Conservation (phyloP, 2,329 filamentous ascomycete genomes). For the Chaetomium sp. region DNA sequence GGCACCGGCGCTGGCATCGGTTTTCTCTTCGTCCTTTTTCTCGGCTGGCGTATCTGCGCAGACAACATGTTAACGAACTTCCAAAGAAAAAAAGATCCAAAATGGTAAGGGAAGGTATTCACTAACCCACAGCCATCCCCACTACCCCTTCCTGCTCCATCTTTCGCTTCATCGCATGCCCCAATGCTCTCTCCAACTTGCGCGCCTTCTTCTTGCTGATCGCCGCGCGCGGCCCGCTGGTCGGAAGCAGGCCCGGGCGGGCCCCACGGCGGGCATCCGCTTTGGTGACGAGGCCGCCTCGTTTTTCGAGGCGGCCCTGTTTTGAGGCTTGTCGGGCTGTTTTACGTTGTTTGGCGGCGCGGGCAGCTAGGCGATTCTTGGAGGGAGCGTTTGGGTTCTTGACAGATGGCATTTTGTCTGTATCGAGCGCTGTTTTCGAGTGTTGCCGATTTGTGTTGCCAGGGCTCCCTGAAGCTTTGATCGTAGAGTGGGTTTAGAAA, state of each 20-base stretch:
- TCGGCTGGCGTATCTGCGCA: conserved; percentile 3
- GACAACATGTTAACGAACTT: neutral
- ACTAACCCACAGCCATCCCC: conserved; percentile 32
- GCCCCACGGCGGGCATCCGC: conserved; percentile 44
- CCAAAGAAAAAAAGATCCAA: neutral
- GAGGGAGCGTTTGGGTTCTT: conserved; percentile 53
- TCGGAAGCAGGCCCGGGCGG: conserved; percentile 46
- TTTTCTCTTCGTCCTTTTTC: neutral
- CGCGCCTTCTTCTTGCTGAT: conserved; percentile 50
- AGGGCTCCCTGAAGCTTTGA: no score
- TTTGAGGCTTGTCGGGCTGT: conserved; percentile 37
- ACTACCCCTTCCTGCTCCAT: conserved; percentile 40
- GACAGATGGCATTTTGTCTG: conserved; percentile 44
- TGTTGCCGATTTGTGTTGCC: neutral
- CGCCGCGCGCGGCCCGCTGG: conserved; percentile 45
- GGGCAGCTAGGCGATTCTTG: conserved; percentile 45
- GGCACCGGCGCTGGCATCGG: conserved; percentile 1
- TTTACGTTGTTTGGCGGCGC: conserved; percentile 40
- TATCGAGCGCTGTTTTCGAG: conserved; percentile 1
- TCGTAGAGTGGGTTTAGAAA: no score
- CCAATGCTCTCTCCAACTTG: conserved; percentile 50
- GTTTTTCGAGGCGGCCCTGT: conserved; percentile 20
- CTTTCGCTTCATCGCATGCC: conserved; percentile 47
- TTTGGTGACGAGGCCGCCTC: conserved; percentile 19
- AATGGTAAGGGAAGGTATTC: conserved; percentile 33